Base-by-base conservation (phyloP, 768 basidiomycete species). In the Clitopilus passeckerianus region DNA sequence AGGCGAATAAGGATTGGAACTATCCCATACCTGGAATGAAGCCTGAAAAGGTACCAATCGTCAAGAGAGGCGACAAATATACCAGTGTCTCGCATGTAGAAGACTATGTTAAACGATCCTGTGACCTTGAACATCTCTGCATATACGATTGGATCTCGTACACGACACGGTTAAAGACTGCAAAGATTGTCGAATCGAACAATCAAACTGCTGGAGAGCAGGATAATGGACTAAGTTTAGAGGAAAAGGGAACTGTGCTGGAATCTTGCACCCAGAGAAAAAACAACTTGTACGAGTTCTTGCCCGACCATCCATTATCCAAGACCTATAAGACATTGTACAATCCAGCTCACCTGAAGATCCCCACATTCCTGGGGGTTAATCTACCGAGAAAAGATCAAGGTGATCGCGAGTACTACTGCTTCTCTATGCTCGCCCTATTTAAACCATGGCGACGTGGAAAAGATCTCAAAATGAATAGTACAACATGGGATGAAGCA, bases 361-460 rank as follows among this genome's bases (percentile, higher is more conserved):
- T 72, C 4, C 70, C 71, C 0, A 68, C 70, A 57, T 73, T 72
- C 61, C 54, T 70, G 0, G 70, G 70, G 3, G 64, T 61, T 1
- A 52, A 59, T 1, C 56, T 72, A 2, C 72, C 72, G 6, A 53
- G 67, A 9, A 3, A 54, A 10, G 71, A 75, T 54, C 37, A 57
- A 41, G 73, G 69, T 1, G 72, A 74, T 59, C 37, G 65, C 16
- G 70, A 76, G 33, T 71, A 66, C 44, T 74, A 74, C 34, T 72
- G 69, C 55, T 43, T 60, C 24, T 59, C 66, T 8, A 68, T 70
- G 58, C 33, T 69, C 18, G 61, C 61, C 0, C 46, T 69, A 0
- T 70, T 71, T 54, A 70, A 66, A 44, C 65, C 68, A 6, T 72
- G 71, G 72, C 30, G 71, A 53, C 23, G 34, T 6, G 66, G 66